Percentiles rank a stretch among this genome's conserved stretches.
Evolutionary conservation across 352 stramenopile genomes (phyloP).

Genomic region (Phytopythium litorale): DNA sequence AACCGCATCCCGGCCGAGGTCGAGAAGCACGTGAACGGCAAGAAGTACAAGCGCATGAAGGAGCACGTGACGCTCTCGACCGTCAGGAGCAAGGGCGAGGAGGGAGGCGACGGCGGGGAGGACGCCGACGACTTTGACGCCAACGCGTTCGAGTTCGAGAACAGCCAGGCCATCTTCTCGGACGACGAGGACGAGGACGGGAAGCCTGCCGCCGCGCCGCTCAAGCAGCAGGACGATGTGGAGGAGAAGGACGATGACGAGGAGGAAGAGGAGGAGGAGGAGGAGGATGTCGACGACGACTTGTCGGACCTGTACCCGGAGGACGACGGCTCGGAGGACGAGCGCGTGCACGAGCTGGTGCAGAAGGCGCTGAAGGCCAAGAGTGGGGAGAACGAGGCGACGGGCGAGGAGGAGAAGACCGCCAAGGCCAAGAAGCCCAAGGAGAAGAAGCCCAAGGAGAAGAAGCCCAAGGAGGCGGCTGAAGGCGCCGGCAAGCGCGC

Average conservation of each 20-base stretch:
- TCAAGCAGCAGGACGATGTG: conserved; percentile 12
- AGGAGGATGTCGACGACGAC: conserved; percentile 32
- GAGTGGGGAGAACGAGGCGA: conserved; percentile 27
- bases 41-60: conserved; percentile 82
- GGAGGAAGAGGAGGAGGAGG: conserved; percentile 16
- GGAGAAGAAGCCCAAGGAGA: conserved; percentile 9
- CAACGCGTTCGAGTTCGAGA: conserved; percentile 81
- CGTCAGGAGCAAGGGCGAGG: conserved; percentile 22
- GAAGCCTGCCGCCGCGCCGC: background rate
- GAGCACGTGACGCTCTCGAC: conserved; percentile 56
- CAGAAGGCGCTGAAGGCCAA: conserved; percentile 32
- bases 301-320: conserved; percentile 64
- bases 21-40: conserved; percentile 87
- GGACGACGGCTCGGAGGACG: conserved; percentile 40
- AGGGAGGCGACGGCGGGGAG: conserved; percentile 22
- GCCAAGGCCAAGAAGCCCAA: conserved; percentile 23
- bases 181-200: conserved; percentile 56
- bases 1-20: conserved; percentile 88
- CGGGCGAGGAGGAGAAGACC: conserved; percentile 15
- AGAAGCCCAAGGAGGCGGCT: background rate
- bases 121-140: conserved; percentile 58
- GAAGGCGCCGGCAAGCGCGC: conserved; percentile 8
- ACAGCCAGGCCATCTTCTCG: conserved; percentile 66
- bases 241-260: conserved; percentile 21
- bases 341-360: conserved; percentile 32